Conservation (phyloP, 129 eudicot species). For the Apium graveolens region DNA sequence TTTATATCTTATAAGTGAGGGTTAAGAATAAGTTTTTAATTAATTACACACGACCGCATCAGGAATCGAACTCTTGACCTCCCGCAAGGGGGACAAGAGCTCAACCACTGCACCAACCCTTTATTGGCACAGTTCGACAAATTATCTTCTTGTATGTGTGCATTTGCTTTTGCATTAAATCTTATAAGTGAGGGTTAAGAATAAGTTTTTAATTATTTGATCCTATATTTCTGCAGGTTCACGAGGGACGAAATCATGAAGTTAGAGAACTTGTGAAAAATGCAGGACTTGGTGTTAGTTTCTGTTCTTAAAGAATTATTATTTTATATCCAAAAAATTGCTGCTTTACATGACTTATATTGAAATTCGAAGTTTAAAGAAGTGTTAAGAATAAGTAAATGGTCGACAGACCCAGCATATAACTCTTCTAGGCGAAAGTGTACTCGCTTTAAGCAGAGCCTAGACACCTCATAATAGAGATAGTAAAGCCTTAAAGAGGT, state of each 20-base stretch:
- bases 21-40: too few relatives aligned
- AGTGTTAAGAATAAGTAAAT: background rate
- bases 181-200: background rate
- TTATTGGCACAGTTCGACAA: background rate
- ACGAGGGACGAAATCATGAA: constrained; percentile 98
- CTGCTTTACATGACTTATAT: background rate
- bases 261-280: constrained; percentile 92
- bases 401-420: background rate
- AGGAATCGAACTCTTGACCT: too few relatives aligned
- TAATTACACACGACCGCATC: too few relatives aligned
- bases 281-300: constrained; percentile 89
- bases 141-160: background rate
- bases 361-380: background rate
- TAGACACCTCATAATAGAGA: background rate
- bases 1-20: too few relatives aligned
- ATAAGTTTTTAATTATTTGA: background rate
- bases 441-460: background rate
- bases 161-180: background rate
- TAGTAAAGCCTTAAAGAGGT: background rate
- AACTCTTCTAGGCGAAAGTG: background rate
- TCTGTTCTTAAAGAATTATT: constrained; percentile 9
- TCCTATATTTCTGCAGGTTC: constrained; percentile 47
- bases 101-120: too few relatives aligned
- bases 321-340: background rate
- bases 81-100: too few relatives aligned